phyloP scores from a whole-genome alignment of 768 basidiomycete species.

The Tulasnella sp. region DNA sequence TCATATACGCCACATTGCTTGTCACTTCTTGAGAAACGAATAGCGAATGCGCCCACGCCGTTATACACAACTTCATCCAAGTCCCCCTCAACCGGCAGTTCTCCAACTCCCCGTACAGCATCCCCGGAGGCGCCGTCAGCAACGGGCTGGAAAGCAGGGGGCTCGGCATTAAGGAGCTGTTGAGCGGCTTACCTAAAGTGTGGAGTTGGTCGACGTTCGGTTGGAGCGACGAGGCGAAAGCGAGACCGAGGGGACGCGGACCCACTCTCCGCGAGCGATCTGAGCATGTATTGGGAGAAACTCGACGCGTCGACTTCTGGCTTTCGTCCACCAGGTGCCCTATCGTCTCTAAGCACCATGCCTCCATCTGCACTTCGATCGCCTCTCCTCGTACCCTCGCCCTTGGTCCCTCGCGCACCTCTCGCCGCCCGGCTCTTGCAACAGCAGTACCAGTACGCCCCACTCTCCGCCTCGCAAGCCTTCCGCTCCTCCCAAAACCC shows the following conservation, averaged over 20 bases:
- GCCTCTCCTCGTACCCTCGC: background rate
- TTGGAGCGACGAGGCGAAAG: conserved; percentile 27
- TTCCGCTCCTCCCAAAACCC: conserved; percentile 6
- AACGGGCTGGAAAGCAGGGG: conserved; percentile 17
- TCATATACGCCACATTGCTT: conserved; percentile 43
- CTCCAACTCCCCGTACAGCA: conserved; percentile 27
- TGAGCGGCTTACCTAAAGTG: conserved; percentile 45
- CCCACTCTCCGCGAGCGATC: conserved; percentile 18
- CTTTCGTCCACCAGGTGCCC: background rate
- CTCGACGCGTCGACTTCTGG: conserved; percentile 18
- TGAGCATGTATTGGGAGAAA: conserved; percentile 60
- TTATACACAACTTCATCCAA: conserved; percentile 67
- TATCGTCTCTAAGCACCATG: too few species aligned
- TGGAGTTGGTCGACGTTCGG: conserved; percentile 58
- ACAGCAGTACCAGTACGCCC: too few species aligned
- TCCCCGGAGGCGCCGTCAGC: conserved; percentile 18
- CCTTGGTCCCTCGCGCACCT: too few species aligned
- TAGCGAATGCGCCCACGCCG: conserved; percentile 35
- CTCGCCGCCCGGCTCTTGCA: too few species aligned
- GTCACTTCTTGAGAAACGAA: conserved; percentile 23
- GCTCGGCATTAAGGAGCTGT: conserved; percentile 59
- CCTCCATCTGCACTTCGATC: too few species aligned
- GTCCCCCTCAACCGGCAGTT: conserved; percentile 62
- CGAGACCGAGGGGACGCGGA: background rate
- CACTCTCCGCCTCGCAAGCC: conserved; percentile 11